phyloP scores from a whole-genome alignment of 805 yeast genomes.

The Lachancea sp. region DNA sequence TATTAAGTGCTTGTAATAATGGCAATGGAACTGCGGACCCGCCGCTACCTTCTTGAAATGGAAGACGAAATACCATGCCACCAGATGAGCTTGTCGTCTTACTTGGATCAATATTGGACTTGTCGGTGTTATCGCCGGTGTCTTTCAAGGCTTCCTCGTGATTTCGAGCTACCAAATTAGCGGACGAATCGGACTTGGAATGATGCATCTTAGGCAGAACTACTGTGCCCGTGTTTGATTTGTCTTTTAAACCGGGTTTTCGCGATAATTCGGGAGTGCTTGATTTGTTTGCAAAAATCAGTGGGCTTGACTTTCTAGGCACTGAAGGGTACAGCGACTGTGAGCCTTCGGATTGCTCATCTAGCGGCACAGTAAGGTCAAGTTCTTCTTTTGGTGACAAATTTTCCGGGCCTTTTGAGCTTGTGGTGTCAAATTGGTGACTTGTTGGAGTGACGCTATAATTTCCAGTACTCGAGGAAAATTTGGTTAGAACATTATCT shows the following conservation, averaged over 20 bases:
- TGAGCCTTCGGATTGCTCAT: background rate
- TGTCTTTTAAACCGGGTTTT: background rate
- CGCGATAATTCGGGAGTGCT: background rate
- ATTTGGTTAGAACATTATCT: conserved; percentile 6
- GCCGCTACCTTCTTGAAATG: conserved; percentile 42
- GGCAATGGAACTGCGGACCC: background rate
- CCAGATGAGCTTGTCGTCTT: conserved; percentile 28
- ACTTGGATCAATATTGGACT: conserved; percentile 5
- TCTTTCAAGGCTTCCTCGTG: conserved; percentile 7
- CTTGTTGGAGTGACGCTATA: background rate
- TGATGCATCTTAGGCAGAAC: background rate
- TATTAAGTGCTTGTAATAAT: background rate
- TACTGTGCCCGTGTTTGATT: background rate
- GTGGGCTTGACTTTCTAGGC: conserved; percentile 5
- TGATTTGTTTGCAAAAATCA: conserved; percentile 3
- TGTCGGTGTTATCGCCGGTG: background rate
- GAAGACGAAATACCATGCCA: conserved; percentile 50
- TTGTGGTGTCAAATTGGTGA: conserved; percentile 5
- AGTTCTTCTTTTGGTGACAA: conserved; percentile 1
- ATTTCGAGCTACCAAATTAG: background rate
- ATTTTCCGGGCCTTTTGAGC: background rate
- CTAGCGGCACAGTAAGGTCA: background rate
- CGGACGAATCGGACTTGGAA: conserved; percentile 3
- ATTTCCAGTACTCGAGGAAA: conserved; percentile 1
- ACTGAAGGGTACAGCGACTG: conserved; percentile 2